Conservation (phyloP, 2,329 filamentous ascomycete species). For the Phialemoniopsis sp. region DNA sequence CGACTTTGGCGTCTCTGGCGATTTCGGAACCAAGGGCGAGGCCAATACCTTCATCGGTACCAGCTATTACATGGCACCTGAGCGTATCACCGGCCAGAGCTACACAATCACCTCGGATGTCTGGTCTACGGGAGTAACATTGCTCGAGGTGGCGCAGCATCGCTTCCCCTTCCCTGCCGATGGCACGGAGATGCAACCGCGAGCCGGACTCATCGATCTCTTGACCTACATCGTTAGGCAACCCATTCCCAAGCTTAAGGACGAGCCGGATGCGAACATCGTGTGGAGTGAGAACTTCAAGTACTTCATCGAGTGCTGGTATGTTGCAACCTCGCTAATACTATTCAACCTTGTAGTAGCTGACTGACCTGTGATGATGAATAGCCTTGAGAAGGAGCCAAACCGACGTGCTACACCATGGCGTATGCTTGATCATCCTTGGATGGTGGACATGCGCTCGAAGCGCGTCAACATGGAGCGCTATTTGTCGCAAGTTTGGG, state of each 20-base stretch:
- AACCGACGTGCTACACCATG: constrained; percentile 85
- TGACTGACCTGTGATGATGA: constrained; percentile 6
- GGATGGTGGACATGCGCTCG: constrained; percentile 94
- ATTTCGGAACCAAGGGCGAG: constrained; percentile 97
- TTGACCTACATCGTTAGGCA: constrained; percentile 97
- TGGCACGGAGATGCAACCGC: constrained; percentile 90
- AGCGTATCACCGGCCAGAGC: constrained; percentile 93
- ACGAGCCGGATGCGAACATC: constrained; percentile 85
- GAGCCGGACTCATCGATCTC: constrained; percentile 88
- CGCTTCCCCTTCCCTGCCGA: constrained; percentile 97
- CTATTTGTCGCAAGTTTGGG: constrained; percentile 94
- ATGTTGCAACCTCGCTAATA: constrained; percentile 34
- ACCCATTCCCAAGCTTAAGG: constrained; percentile 90
- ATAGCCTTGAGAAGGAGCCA: constrained; percentile 89
- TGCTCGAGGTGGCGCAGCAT: constrained; percentile 99
- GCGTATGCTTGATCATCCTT: constrained; percentile 98
- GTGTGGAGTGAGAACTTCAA: constrained; percentile 98
- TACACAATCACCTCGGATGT: constrained; percentile 99
- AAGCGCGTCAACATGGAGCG: constrained; percentile 98
- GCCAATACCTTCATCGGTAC: constrained; percentile 99
- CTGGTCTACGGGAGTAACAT: constrained; percentile 93
- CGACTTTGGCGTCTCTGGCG: constrained; percentile 95
- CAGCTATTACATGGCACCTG: constrained; percentile 98
- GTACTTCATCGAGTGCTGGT: constrained; percentile 99
- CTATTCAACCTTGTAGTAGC: neutral